phyloP scores from a whole-genome alignment of 2,329 filamentous ascomycete genomes.

The Teratosphaeria viscida region DNA sequence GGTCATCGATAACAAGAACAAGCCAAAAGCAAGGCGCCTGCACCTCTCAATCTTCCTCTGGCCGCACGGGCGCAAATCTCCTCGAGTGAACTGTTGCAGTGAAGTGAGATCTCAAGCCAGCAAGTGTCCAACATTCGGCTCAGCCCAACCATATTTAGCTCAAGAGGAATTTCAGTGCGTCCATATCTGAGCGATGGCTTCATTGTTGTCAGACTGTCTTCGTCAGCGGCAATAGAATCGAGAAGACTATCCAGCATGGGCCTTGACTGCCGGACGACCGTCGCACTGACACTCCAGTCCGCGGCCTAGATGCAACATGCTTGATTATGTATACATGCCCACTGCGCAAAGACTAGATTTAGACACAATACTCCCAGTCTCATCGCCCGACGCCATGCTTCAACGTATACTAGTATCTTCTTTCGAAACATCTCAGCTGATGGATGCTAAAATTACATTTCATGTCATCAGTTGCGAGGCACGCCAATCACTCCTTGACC shows the following conservation, averaged over 20 bases:
- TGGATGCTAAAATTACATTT: neutral
- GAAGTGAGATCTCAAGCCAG: neutral
- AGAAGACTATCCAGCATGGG: neutral
- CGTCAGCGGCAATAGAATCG: neutral
- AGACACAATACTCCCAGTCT: neutral
- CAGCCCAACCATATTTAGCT: no score
- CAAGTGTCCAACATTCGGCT: no score
- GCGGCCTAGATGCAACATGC: neutral
- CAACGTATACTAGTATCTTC: neutral
- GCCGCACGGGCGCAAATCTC: neutral
- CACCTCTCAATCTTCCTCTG: neutral
- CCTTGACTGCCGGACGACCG: neutral
- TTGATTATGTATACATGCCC: neutral
- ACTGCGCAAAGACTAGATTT: neutral
- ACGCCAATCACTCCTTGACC: neutral
- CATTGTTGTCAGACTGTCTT: no score
- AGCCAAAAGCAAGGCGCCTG: neutral
- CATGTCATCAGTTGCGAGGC: neutral
- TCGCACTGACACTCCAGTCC: neutral
- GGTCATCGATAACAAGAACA: neutral
- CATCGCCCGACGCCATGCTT: neutral
- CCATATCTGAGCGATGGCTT: no score
- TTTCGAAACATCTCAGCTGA: neutral
- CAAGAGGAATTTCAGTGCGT: no score
- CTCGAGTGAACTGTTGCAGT: neutral